Conservation (phyloP, 2,329 filamentous ascomycete species). For the Fusarium kyushuense region DNA sequence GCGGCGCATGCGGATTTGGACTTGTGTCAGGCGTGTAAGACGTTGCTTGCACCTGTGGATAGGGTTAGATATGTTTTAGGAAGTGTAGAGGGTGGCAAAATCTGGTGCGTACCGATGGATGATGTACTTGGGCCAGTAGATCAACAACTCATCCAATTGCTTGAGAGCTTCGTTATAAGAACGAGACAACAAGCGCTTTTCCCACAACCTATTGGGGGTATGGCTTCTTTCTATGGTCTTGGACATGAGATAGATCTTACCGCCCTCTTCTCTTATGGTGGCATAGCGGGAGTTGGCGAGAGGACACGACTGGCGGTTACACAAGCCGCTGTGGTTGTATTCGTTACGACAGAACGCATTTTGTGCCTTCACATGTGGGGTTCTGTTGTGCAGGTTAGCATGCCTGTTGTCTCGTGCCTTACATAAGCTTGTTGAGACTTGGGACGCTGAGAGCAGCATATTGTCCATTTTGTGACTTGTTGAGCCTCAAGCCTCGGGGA, state of each 20-base stretch:
- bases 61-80: too few species aligned
- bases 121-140: constrained; percentile 96
- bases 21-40: constrained; percentile 90
- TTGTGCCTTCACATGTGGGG: constrained; percentile 7
- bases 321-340: constrained; percentile 86
- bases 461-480: background rate
- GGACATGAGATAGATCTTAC: constrained; percentile 94
- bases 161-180: background rate
- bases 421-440: background rate
- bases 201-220: constrained; percentile 93
- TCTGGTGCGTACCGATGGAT: too few species aligned
- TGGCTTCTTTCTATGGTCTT: constrained; percentile 93
- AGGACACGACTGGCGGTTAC: constrained; percentile 88
- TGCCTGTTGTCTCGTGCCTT: background rate
- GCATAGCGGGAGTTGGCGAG: constrained; percentile 94
- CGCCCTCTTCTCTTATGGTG: constrained; percentile 87
- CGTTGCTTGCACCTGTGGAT: constrained; percentile 98
- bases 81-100: too few species aligned
- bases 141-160: constrained; percentile 85
- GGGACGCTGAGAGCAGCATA: background rate
- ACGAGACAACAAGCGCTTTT: constrained; percentile 72
- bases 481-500: background rate
- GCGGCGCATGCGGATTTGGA: constrained; percentile 82
- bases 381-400: constrained; percentile 67
- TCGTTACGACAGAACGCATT: constrained; percentile 88